Evolutionary conservation across 352 stramenopile genomes (phyloP), one percentile per base, ranked within the genome.

Genomic region (Phytophthora boehmeriae): DNA sequence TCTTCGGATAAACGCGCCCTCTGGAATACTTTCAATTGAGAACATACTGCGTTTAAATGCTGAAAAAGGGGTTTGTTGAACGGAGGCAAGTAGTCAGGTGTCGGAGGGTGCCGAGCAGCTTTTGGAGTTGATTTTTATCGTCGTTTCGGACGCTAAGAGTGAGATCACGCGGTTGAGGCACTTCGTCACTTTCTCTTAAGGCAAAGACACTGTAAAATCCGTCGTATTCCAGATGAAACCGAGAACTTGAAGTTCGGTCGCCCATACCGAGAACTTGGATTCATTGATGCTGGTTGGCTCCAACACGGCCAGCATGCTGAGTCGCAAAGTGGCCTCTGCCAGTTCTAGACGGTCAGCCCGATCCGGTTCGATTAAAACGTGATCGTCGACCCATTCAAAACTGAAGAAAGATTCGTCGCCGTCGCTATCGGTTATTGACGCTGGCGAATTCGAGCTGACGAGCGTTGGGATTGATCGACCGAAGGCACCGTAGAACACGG

Each of bases 361-460:
- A 2, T 63, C 49, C 5, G 39, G n/a, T n/a, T 75, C 69, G 13
- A 78, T 52, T 0, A 73, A 6, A n/a, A 75, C 54, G 16, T 75
- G 70, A 28, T 75, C 66, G 25, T 73, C 70, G 0, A 71, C 54
- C 59, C 62, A 78, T 17, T 73, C 55, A n/a, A n/a, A n/a, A n/a
- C n/a, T n/a, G n/a, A n/a, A n/a, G n/a, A n/a, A n/a, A n/a, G n/a
- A n/a, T n/a, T 63, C 47, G 0, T 39, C n/a, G 23, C 72, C 71
- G 0, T 2, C 4, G 2, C 47, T 47, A 1, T 49, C 43, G 0
- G 53, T 52, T 1, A 68, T 53, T 8, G 64, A 52, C 13, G 43
- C 34, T 13, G 59, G 58, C n/a, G 64, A 73, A 32, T 65, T 68
- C 0, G 13, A 35, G 16, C 45, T 28, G 6, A 62, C 17, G 0